Conservation (phyloP, 2,329 filamentous ascomycete species). For the Arthroderma sp. region DNA sequence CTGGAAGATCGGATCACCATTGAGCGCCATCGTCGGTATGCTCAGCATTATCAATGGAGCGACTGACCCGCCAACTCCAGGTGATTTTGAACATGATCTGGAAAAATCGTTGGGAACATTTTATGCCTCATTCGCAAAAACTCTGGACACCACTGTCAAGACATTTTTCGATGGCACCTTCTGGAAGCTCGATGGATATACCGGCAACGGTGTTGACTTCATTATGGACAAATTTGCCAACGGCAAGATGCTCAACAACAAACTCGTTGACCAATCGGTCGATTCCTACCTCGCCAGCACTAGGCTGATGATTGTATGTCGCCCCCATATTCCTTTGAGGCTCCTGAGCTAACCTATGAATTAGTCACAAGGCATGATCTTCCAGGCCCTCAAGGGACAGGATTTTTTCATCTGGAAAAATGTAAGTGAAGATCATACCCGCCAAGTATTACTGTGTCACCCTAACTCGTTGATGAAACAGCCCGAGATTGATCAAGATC, state of each 20-base stretch:
- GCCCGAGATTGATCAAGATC: neutral
- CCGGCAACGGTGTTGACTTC: neutral
- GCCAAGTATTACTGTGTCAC: no score
- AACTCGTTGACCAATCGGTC: neutral
- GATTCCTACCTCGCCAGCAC: neutral
- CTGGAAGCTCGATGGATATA: neutral
- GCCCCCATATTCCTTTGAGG: neutral
- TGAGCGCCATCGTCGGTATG: neutral
- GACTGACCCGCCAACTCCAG: neutral
- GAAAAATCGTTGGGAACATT: neutral
- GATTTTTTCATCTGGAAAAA: neutral
- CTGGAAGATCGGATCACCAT: neutral
- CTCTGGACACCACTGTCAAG: neutral
- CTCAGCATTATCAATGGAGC: neutral
- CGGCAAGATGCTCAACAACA: slow-evolving; percentile 2
- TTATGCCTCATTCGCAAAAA: neutral
- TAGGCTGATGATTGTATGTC: neutral
- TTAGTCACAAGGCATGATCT: neutral
- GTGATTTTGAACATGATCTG: neutral
- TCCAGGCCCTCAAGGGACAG: neutral
- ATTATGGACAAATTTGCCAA: neutral
- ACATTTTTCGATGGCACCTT: neutral
- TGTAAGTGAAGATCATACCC: neutral
- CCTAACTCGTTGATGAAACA: neutral
- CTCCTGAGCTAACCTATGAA: neutral